phyloP scores from a whole-genome alignment of 176 grass and related monocot genomes.

The Lolium multiflorum region DNA sequence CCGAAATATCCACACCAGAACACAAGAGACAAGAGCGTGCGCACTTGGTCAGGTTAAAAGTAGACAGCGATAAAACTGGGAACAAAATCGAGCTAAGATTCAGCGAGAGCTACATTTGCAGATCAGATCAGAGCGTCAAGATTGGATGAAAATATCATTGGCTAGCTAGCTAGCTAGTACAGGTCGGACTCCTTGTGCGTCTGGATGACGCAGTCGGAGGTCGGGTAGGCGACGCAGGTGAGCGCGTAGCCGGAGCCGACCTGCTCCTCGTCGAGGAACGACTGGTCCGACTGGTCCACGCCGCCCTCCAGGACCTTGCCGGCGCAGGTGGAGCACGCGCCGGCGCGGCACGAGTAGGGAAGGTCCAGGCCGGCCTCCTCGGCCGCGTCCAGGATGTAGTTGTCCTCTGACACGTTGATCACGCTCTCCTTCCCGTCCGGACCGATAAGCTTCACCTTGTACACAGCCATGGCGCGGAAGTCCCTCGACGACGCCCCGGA shows the following conservation, averaged over 20 bases:
- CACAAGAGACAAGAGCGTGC: not conserved
- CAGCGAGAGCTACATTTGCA: not conserved
- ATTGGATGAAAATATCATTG: not conserved
- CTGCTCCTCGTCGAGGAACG: constrained; percentile 70
- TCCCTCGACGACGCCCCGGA: not conserved
- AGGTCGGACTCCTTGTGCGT: constrained; percentile 85
- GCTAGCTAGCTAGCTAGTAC: not conserved
- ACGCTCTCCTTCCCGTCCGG: constrained; percentile 58
- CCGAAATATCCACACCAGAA: constrained; percentile 11
- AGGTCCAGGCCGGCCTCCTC: constrained; percentile 55
- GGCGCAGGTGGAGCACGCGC: constrained; percentile 76
- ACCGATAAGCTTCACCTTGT: constrained; percentile 67
- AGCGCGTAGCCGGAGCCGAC: constrained; percentile 59
- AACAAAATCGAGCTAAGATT: constrained; percentile 15
- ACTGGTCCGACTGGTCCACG: constrained; percentile 74
- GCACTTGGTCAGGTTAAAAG: not conserved
- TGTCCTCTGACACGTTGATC: constrained; percentile 61
- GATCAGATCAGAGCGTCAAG: not conserved
- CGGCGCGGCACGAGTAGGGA: constrained; percentile 74
- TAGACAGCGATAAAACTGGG: not conserved
- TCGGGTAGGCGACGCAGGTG: constrained; percentile 82
- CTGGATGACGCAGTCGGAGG: constrained; percentile 70
- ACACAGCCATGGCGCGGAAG: constrained; percentile 39
- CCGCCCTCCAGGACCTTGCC: constrained; percentile 66
- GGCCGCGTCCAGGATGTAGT: constrained; percentile 67